A percentile compares a stretch with the other conserved stretches of the same genome.
These are phyloP conservation scores for Colletotrichum limetticola DNA, from an alignment of 2,329 filamentous ascomycete genomes.

Conservation along the genomic window DNA sequence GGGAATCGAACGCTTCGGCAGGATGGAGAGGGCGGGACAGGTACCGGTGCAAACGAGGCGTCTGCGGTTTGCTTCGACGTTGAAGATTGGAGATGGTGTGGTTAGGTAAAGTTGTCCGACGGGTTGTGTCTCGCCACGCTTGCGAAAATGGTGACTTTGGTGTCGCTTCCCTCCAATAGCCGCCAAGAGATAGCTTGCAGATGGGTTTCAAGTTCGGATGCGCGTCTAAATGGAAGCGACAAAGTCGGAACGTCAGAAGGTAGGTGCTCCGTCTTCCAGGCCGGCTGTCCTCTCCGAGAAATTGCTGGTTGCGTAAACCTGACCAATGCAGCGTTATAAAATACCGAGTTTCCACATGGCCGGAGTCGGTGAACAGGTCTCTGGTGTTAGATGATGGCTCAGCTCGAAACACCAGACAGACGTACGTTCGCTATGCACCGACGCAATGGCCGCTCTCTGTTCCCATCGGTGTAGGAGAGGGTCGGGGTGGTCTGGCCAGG, in stretches of 20 bases:
- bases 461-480: constrained; percentile 24
- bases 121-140: neutral
- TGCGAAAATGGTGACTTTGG: neutral
- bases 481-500: constrained; percentile 21
- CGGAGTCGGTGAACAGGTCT: constrained; percentile 28
- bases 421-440: constrained; percentile 27
- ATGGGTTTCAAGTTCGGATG: constrained; percentile 7
- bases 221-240: neutral
- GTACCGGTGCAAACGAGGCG: neutral
- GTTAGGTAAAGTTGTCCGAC: constrained; percentile 3
- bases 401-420: constrained; percentile 35
- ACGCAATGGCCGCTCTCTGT: constrained; percentile 29
- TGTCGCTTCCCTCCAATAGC: constrained; percentile 13
- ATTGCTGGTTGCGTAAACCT: constrained; percentile 15
- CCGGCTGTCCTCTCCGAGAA: neutral
- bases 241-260: neutral
- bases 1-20: constrained; percentile 8
- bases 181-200: constrained; percentile 16
- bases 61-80: neutral
- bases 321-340: constrained; percentile 22
- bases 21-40: neutral
- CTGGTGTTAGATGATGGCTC: constrained; percentile 32
- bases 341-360: constrained; percentile 27
- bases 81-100: neutral
- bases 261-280: too few species aligned